Evolutionary conservation across 495 filamentous ascomycete species (phyloP).

Genomic region (Neurospora terricola): DNA sequence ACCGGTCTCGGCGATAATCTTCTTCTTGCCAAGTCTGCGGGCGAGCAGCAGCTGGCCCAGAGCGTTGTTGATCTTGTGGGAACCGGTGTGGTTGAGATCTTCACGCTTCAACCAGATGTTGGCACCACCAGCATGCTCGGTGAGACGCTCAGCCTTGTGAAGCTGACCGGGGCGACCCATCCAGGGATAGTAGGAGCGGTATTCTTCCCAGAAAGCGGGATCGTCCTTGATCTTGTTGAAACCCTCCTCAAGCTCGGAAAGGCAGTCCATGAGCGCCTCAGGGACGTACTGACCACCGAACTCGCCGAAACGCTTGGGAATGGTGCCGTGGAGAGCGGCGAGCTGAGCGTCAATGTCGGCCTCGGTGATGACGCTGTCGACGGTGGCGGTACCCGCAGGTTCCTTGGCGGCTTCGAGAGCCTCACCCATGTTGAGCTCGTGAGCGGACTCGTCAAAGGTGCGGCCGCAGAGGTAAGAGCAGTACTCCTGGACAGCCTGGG

Average conservation of each 20-base stretch:
- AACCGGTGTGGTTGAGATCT: conserved; percentile 78
- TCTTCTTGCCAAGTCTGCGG: conserved; percentile 71
- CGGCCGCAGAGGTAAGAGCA: conserved; percentile 71
- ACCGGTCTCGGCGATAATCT: conserved; percentile 92
- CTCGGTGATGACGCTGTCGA: conserved; percentile 35
- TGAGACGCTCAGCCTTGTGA: conserved; percentile 78
- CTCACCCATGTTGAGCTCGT: conserved; percentile 56
- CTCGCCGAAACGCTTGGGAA: conserved; percentile 84
- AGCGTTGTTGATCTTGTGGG: conserved; percentile 97
- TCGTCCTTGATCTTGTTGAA: conserved; percentile 81
- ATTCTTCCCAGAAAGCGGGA: conserved; percentile 93
- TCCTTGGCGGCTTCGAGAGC: conserved; percentile 46
- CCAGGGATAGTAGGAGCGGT: conserved; percentile 91
- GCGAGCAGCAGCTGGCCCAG: conserved; percentile 83
- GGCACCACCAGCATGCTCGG: conserved; percentile 78
- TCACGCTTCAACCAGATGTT: conserved; percentile 95
- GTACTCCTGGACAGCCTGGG: conserved; percentile 75
- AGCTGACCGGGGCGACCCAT: conserved; percentile 92
- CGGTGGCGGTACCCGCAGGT: conserved; percentile 43
- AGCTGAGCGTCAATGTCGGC: conserved; percentile 36
- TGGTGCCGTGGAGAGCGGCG: conserved; percentile 38
- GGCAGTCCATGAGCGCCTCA: conserved; percentile 94
- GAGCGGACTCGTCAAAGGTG: conserved; percentile 36
- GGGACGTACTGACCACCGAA: conserved; percentile 99
- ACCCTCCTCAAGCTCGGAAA: conserved; percentile 82